Evolutionary conservation across 2,329 filamentous ascomycete species (phyloP).

Genomic region (Botrytis byssoidea): DNA sequence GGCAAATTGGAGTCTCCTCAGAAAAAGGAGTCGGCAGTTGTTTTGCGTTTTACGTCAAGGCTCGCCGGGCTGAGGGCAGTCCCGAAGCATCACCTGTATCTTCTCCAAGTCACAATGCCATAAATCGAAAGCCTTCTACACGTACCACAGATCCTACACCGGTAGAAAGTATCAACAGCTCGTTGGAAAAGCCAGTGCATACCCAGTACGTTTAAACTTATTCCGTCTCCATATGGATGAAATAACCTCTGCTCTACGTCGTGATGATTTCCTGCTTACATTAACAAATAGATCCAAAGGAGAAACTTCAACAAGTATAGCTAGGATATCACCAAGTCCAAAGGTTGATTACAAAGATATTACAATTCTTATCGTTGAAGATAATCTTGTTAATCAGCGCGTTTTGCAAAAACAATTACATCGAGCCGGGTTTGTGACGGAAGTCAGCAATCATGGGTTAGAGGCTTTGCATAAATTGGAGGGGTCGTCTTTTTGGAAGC

Average conservation of each 20-base stretch:
- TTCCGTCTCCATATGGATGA: neutral
- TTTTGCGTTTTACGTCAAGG: slow-evolving; percentile 70
- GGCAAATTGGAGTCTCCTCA: slow-evolving; percentile 73
- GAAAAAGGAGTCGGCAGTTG: slow-evolving; percentile 67
- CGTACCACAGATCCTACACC: neutral
- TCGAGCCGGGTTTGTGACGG: slow-evolving; percentile 59
- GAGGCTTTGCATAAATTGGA: slow-evolving; percentile 60
- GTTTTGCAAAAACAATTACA: slow-evolving; percentile 61
- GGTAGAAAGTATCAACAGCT: neutral
- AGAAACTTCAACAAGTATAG: neutral
- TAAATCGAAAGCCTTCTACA: neutral
- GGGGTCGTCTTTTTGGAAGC: slow-evolving; percentile 54
- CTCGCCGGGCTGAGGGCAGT: slow-evolving; percentile 36
- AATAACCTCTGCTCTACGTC: neutral
- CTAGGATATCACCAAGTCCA: neutral
- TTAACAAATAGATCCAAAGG: neutral
- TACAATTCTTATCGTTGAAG: slow-evolving; percentile 61
- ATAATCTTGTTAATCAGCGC: slow-evolving; percentile 66
- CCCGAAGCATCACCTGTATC: slow-evolving; percentile 15
- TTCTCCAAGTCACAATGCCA: neutral
- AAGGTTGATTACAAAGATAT: slow-evolving; percentile 15
- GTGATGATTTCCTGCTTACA: neutral
- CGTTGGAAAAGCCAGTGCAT: neutral
- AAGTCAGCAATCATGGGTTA: slow-evolving; percentile 63
- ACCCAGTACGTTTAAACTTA: neutral